phyloP scores from a whole-genome alignment of 2,329 filamentous ascomycete species.

The Pseudogymnoascus sp. region DNA sequence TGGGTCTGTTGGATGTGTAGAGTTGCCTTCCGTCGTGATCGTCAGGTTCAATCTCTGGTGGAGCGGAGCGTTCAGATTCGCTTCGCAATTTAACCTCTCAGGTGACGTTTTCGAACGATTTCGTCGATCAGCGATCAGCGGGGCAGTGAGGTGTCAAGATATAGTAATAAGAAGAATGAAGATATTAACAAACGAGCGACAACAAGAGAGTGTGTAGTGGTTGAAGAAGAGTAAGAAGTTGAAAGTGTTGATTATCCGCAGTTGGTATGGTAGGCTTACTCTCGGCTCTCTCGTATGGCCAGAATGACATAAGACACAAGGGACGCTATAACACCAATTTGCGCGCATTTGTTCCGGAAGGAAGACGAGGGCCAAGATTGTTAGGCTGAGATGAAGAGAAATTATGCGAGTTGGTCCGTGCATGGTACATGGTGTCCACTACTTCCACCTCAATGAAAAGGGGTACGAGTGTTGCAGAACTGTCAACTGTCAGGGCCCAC shows the following conservation, averaged over 20 bases:
- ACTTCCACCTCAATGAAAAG: background rate
- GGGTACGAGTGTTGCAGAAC: slow-evolving; percentile 2
- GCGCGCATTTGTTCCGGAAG: background rate
- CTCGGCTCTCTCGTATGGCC: background rate
- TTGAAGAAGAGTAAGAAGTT: background rate
- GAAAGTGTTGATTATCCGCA: background rate
- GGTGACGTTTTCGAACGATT: background rate
- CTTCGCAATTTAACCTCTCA: slow-evolving; percentile 8
- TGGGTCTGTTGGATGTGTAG: background rate
- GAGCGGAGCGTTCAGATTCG: background rate
- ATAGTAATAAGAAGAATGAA: background rate
- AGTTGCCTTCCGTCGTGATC: background rate
- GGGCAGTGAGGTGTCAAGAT: background rate
- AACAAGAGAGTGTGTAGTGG: background rate
- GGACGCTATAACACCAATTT: slow-evolving; percentile 11
- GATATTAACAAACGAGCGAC: background rate
- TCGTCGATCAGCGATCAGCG: slow-evolving; percentile 8
- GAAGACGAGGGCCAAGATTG: background rate
- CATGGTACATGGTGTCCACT: background rate
- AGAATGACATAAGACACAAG: slow-evolving; percentile 11
- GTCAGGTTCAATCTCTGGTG: slow-evolving; percentile 7
- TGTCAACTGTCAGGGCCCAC: slow-evolving; percentile 6
- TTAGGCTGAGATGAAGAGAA: slow-evolving; percentile 6
- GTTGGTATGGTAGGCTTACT: background rate
- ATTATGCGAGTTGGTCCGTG: slow-evolving; percentile 9